A percentile compares a stretch with the other conserved stretches of the same genome.
Evolutionary conservation across 345 rosid genomes (phyloP).

Genomic region (Syzygium jambos): DNA sequence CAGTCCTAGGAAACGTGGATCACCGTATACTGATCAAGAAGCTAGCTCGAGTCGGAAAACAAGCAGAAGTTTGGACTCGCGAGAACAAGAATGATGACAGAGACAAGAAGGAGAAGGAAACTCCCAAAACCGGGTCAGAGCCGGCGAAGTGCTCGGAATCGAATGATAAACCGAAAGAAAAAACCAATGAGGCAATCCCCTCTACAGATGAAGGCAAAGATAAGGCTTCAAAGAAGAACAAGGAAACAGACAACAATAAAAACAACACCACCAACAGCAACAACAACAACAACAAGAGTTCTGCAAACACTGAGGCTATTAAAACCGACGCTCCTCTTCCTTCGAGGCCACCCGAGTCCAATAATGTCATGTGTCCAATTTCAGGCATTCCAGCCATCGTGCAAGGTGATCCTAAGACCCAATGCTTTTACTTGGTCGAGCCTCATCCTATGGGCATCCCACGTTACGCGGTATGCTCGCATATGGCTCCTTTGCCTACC

Average conservation of each 20-base stretch:
- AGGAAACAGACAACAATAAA: background rate
- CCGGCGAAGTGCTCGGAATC: constrained; percentile 5
- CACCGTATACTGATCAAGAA: constrained; percentile 28
- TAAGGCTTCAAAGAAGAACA: background rate
- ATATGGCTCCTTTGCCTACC: constrained; percentile 6
- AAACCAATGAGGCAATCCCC: constrained; percentile 1
- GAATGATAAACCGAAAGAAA: background rate
- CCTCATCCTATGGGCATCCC: constrained; percentile 19
- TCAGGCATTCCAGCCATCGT: constrained; percentile 4
- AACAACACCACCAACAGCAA: background rate
- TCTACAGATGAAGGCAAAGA: background rate
- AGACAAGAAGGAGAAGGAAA: constrained; percentile 8
- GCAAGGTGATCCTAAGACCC: background rate
- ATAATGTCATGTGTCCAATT: background rate
- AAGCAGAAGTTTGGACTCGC: constrained; percentile 32
- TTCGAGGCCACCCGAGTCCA: background rate
- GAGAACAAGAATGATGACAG: constrained; percentile 15
- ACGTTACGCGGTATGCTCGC: constrained; percentile 21
- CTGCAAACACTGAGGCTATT: background rate
- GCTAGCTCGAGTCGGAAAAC: constrained; percentile 41
- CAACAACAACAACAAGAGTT: background rate
- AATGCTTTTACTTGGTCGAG: constrained; percentile 11
- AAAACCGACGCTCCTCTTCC: constrained; percentile 6
- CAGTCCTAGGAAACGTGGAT: constrained; percentile 32
- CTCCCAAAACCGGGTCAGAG: constrained; percentile 4